A percentile compares a stretch with the other conserved stretches of the same genome.
Conservation (phyloP, 2,329 filamentous ascomycete species). For the Coniella lustricola region DNA sequence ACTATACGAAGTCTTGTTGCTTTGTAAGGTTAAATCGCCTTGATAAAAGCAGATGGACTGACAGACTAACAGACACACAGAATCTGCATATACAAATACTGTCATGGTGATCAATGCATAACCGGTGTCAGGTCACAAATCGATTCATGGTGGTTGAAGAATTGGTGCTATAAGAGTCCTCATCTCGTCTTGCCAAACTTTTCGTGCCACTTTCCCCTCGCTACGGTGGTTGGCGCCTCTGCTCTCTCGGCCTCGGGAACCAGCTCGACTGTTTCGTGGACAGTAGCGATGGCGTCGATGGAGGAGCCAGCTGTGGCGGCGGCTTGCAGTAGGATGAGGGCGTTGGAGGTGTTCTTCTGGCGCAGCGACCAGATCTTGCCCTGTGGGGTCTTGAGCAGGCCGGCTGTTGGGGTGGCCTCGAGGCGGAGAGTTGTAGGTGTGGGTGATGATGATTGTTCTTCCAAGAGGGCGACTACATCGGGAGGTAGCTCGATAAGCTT, state of each 20-base stretch:
- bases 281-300: constrained; percentile 44
- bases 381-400: constrained; percentile 44
- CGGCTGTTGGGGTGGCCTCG: constrained; percentile 42
- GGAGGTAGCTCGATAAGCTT: constrained; percentile 56
- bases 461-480: constrained; percentile 49
- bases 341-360: constrained; percentile 62
- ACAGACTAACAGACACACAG: no score
- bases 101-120: no score
- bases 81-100: no score
- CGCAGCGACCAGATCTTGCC: constrained; percentile 49
- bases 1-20: no score
- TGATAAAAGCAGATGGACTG: no score
- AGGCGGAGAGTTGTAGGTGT: constrained; percentile 43
- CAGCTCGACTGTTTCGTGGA: constrained; percentile 58
- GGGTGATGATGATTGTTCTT: constrained; percentile 31
- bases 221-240: constrained; percentile 23
- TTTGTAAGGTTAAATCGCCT: no score
- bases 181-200: constrained; percentile 44
- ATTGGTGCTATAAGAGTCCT: background rate
- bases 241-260: constrained; percentile 31
- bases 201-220: constrained; percentile 53
- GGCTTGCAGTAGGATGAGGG: constrained; percentile 47
- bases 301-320: constrained; percentile 23
- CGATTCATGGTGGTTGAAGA: no score
- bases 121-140: no score